Evolutionary conservation across 1,139 yeast genomes (phyloP), one percentile per base, ranked within the genome.

Genomic region (Zygoascus hellenicus): DNA sequence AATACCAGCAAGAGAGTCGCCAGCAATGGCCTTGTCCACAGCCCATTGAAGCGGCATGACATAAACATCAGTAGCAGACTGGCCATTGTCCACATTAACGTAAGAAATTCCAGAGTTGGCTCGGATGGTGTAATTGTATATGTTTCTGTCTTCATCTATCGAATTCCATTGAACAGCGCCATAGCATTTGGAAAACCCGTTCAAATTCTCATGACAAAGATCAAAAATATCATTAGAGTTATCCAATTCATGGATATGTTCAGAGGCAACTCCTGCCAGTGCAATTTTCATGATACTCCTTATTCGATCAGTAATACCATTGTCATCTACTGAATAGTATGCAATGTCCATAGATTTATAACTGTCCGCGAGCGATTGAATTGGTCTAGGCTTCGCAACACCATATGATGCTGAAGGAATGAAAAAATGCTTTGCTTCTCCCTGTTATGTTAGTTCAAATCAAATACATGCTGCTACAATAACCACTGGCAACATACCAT

Each of bases 1-100:
- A 7, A 58, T 54, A 2, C 47, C 49, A 2, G 30, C 13, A 14
- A 43, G 29, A 16, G 29, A 16, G 7, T 22, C 7, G 15, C 33
- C 30, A 6, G 39, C 45, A 34, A 66, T 61, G 1, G 70, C 67
- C 16, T 52, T 54, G 46, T 66, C 70, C n/a, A 66, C 52, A 2
- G 70, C 69, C 63, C 66, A 64, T 45, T 66, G 70, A 11, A 67
- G 47, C 2, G 70, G 70, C 34, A 66, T 50, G 13, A 65, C 55
- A 43, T 51, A 56, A 7, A 53, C 52, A 39, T 66, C 70, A 11
- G 54, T 48, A n/a, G 57, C 61, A 7, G 66, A 62, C 9, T 56
- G 48, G 16, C 52, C 52, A 16, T 51, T 50, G 6, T 47, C 48
- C 35, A 65, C 60, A 42, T 61, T 53, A 40, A 66, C 53, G 30